Evolutionary conservation across 176 grass and related monocot species (phyloP).

Genomic region (Echinochloa phyllopogon): DNA sequence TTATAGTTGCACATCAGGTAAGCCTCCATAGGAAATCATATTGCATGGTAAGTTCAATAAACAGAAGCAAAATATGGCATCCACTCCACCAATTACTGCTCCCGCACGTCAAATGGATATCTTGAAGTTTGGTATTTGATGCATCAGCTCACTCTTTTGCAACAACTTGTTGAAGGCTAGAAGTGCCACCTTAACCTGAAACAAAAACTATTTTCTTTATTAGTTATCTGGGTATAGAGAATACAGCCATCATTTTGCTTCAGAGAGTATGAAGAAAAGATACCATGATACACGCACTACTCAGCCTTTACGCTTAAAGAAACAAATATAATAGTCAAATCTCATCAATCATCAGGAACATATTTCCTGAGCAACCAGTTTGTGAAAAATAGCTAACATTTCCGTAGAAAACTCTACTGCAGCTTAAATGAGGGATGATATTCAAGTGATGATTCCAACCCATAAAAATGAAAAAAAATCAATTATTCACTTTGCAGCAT

Average conservation of each 20-base stretch:
- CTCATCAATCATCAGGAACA: background rate
- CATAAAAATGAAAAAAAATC: background rate
- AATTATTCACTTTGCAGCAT: background rate
- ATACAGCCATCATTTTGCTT: background rate
- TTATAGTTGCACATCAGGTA: background rate
- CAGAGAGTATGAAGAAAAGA: background rate
- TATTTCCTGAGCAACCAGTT: background rate
- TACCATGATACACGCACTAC: background rate
- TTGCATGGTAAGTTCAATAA: background rate
- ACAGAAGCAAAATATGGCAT: background rate
- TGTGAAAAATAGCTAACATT: background rate
- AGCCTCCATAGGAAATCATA: background rate
- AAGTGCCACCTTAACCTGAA: background rate
- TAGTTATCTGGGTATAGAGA: background rate
- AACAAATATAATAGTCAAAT: background rate
- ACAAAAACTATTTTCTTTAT: background rate
- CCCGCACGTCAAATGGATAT: background rate
- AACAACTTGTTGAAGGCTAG: background rate
- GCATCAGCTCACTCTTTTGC: background rate
- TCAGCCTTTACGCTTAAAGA: background rate
- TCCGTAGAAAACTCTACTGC: background rate
- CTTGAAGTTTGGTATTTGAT: background rate
- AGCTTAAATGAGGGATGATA: background rate
- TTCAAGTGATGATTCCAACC: background rate
- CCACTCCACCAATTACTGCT: background rate